These are phyloP conservation scores for Trichopus zeylanicus DNA, from an alignment of 116 monocot species.

Conservation along the genomic window DNA sequence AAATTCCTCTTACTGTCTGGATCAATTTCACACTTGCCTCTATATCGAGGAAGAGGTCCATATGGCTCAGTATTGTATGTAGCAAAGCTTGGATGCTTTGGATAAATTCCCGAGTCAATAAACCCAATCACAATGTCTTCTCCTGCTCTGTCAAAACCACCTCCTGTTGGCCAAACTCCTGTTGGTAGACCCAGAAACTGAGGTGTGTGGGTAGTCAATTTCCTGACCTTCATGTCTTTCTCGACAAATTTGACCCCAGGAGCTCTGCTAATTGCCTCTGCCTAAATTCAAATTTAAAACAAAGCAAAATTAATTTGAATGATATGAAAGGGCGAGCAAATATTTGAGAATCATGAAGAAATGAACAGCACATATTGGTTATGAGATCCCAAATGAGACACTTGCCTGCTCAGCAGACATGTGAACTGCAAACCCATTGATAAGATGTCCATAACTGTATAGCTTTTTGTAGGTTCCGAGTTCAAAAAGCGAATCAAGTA, in stretches of 20 bases:
- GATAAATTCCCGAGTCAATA: conserved; percentile 89
- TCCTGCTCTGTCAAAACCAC: conserved; percentile 89
- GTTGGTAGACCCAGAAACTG: conserved; percentile 89
- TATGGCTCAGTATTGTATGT: conserved; percentile 67
- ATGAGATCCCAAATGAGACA: neutral
- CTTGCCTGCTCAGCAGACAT: conserved; percentile 70
- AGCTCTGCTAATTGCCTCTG: conserved; percentile 50
- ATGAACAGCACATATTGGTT: neutral
- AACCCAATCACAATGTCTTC: conserved; percentile 95
- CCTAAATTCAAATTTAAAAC: conserved; percentile 30
- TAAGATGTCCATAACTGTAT: conserved; percentile 84
- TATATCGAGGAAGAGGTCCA: conserved; percentile 71
- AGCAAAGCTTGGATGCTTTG: conserved; percentile 87
- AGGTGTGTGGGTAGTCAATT: conserved; percentile 91
- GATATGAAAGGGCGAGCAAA: neutral
- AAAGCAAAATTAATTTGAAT: neutral
- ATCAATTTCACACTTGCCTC: conserved; percentile 91
- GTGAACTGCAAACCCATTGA: conserved; percentile 92
- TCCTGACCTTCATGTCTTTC: conserved; percentile 84
- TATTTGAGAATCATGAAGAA: neutral
- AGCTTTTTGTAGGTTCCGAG: conserved; percentile 74
- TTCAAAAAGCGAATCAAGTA: conserved; percentile 81
- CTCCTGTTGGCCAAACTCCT: conserved; percentile 92
- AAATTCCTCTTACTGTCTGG: conserved; percentile 52
- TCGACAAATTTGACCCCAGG: conserved; percentile 86